Evolutionary conservation across 805 yeast genomes (phyloP), one percentile per base, ranked within the genome.

Genomic region (Komagataella phaffii): DNA sequence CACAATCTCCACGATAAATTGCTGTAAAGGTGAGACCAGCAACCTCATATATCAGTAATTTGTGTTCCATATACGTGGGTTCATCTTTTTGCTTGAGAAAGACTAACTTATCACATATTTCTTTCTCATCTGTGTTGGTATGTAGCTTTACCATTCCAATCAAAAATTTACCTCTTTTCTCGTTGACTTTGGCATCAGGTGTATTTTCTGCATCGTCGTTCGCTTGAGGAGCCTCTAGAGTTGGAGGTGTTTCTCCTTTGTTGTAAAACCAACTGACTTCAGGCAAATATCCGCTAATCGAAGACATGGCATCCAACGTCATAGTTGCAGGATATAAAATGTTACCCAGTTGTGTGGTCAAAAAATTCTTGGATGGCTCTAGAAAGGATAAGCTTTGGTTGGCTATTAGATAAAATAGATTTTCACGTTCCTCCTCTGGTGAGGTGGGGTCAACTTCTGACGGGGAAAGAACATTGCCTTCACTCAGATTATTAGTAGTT

Each of bases 321-420:
- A 55, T 49, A 47, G 54, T 54, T 40, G 66, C 55, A 2, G 70
- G 69, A 51, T 62, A 57, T 50, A 63, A 59, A 1, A 66, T 62
- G 46, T 55, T 52, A 8, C 62, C 53, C 5, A 66, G 48, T 46
- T 62, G 59, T 21, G 60, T 57, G 36, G 62, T 67, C 7, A 66
- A 50, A 47, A 55, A 63, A 10, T 45, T 36, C n/a, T 57, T 51
- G 2, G 64, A 61, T 2, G 68, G 66, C 36, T 55, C 56, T 44
- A 64, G 45, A 2, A 64, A 49, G 1, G 70, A 65, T 40, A 67
- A 53, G 23, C 63, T 65, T 19, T 57, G 50, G n/a, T 62, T 50
- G 3, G 56, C 62, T 61, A 49, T 58, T 58, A 3, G 52, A 51
- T 7, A 58, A 50, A 7, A 59, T 55, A 1, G 65, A 53, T 23